Base-by-base conservation (phyloP, 352 stramenopile species). In the Pythium brachiatum region DNA sequence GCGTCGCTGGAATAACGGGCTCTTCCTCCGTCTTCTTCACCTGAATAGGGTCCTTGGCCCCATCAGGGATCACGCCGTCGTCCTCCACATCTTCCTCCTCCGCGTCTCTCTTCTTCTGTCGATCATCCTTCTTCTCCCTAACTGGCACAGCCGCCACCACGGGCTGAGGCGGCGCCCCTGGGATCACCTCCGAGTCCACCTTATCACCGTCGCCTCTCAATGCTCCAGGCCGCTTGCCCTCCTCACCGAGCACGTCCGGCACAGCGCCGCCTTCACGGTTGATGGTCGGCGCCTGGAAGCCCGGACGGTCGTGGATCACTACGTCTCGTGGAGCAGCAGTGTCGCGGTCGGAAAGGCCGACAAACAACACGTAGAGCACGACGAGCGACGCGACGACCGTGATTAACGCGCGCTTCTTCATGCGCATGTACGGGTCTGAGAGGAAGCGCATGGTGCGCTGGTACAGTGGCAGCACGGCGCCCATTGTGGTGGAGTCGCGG, bases 381-480 rank as follows among this genome's bases (percentile, higher is more conserved):
- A 85, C 50, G 25, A 93, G 75, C 51, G 54, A 62, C 18, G 71
- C 60, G 12, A 85, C 56, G 0, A 62, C 56, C 2, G 46, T 69
- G 0, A 86, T 11, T 1, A 89, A 38, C 34, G 79, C 75, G 21
- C 66, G 66, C 59, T 78, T 80, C 60, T 84, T 83, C 66, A 90
- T 77, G 44, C 74, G 81, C 52, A 60, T 63, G 59, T 89, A 89
- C 46, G 84, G 84, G 15, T 70, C 61, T 52, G 78, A 73, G 39
- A 78, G 71, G 68, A 85, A 82, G 68, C 73, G 84, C 80, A 89
- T 70, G 32, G 73, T 75, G 61, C 79, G 73, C 68, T 83, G 81
- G 57, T 90, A 88, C 25, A 89, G 73, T 63, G 79, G 81, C 67
- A 90, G 61, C 27, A 70, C 53, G 18, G 62, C 50, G n/a, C 16